phyloP scores from a whole-genome alignment of 371 early-diverging fungal genomes.

The Mortierella sp. region DNA sequence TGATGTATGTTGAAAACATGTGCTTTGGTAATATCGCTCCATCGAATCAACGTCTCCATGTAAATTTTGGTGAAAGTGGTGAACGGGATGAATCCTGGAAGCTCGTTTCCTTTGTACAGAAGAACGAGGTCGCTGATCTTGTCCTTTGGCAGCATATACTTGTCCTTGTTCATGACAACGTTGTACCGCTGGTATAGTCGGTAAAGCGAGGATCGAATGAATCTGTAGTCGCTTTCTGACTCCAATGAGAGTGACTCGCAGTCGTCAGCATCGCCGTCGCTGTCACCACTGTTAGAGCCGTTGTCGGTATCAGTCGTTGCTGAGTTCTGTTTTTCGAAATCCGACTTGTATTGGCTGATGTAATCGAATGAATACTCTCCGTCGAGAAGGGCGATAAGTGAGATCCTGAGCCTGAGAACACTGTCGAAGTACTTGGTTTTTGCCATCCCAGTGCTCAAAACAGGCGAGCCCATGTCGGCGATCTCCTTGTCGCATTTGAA shows the following conservation, averaged over 20 bases:
- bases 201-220: conserved; percentile 31
- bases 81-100: conserved; percentile 45
- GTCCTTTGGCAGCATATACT: conserved; percentile 20
- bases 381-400: conserved; percentile 20
- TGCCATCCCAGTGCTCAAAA: conserved; percentile 15
- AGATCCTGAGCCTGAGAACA: conserved; percentile 24
- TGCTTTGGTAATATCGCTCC: conserved; percentile 26
- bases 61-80: conserved; percentile 32
- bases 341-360: conserved; percentile 17
- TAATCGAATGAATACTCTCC: conserved; percentile 40
- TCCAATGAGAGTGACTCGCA: conserved; percentile 10
- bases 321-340: conserved; percentile 5
- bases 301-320: neutral
- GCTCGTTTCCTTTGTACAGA: conserved; percentile 38
- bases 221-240: conserved; percentile 11
- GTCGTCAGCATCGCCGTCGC: neutral
- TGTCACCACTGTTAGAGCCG: neutral
- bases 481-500: conserved; percentile 28
- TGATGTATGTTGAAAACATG: conserved; percentile 28
- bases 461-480: conserved; percentile 16
- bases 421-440: conserved; percentile 27
- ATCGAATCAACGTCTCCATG: conserved; percentile 28
- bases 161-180: conserved; percentile 26
- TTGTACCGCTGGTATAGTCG: conserved; percentile 24
- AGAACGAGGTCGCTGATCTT: conserved; percentile 29